phyloP scores from a whole-genome alignment of 2,329 filamentous ascomycete genomes.

The Geosmithia flava region DNA sequence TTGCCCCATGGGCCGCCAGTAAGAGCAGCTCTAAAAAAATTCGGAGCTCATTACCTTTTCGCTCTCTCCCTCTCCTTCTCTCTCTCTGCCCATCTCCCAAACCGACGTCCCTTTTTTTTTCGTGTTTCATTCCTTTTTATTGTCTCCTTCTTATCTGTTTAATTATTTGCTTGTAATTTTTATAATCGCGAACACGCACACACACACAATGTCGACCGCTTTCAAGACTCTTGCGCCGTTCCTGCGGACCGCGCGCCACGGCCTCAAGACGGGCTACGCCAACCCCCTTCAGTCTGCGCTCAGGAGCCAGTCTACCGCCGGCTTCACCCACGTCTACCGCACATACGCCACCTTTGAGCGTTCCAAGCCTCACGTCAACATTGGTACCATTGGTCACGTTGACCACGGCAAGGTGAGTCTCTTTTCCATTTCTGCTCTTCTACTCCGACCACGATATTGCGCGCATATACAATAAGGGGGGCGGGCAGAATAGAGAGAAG shows the following conservation, averaged over 20 bases:
- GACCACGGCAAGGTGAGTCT: slow-evolving; percentile 81
- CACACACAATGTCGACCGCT: slow-evolving; percentile 63
- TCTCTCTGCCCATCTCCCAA: neutral
- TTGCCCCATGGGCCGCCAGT: neutral
- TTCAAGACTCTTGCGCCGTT: slow-evolving; percentile 69
- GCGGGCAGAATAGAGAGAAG: no score
- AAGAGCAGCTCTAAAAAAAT: slow-evolving; percentile 5
- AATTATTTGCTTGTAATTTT: slow-evolving; percentile 9
- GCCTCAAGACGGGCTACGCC: slow-evolving; percentile 55
- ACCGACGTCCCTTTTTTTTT: neutral
- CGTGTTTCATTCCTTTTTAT: slow-evolving; percentile 8
- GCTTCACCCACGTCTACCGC: slow-evolving; percentile 53
- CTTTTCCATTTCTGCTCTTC: neutral
- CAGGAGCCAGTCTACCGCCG: slow-evolving; percentile 48
- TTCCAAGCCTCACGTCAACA: slow-evolving; percentile 95
- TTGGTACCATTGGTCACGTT: slow-evolving; percentile 98
- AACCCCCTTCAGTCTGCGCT: slow-evolving; percentile 68
- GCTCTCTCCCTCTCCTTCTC: neutral
- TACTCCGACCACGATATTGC: neutral
- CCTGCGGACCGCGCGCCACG: slow-evolving; percentile 67
- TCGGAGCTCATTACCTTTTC: slow-evolving; percentile 2
- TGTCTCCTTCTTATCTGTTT: slow-evolving; percentile 10
- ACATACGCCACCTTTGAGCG: slow-evolving; percentile 68
- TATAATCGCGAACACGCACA: slow-evolving; percentile 3
- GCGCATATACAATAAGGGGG: neutral